Base-by-base conservation (phyloP, 352 stramenopile species). In the Globisporangium spinosum region DNA sequence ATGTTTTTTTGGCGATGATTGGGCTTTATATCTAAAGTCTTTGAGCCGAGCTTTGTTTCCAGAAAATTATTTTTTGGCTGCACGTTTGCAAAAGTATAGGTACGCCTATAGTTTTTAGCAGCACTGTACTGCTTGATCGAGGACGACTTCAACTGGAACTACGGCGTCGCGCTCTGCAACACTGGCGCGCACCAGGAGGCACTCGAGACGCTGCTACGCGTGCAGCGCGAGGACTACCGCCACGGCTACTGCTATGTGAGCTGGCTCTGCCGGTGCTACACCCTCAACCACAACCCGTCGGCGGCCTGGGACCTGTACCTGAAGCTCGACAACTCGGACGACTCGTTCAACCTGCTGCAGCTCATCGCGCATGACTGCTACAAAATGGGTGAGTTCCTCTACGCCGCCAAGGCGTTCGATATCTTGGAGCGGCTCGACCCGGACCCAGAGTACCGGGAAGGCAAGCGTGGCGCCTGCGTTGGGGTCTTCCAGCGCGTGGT, bases 101-200 rank as follows among this genome's bases (percentile, higher is more conserved):
- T n/a, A n/a, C n/a, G n/a, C n/a, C n/a, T n/a, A n/a, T n/a, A n/a
- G n/a, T n/a, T n/a, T n/a, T n/a, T n/a, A n/a, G n/a, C n/a, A n/a
- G n/a, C n/a, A n/a, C n/a, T n/a, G n/a, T n/a, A n/a, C n/a, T n/a
- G n/a, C n/a, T n/a, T n/a, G n/a, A n/a, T n/a, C 71, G 94, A 98
- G 77, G 95, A 99, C 78, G 91, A 97, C 62, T 99, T 99, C 80
- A 99, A 99, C 76, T 99, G 94, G 93, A 99, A 99, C 80, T 97
- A 98, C 73, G 97, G 95, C 20, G 80, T 98, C 59, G 79, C 93
- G 25, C 82, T 98, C 0, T 97, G 94, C 58, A 92, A 97, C 65
- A 97, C 81, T 17, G 93, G 93, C 3, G 88, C 96, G 59, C 98
- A 97, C 74, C 90, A 98, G 77, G 91, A 97, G 64, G 93, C 93